These are phyloP conservation scores for Thelonectria olida DNA, from an alignment of 2,329 filamentous ascomycete genomes.

Conservation along the genomic window DNA sequence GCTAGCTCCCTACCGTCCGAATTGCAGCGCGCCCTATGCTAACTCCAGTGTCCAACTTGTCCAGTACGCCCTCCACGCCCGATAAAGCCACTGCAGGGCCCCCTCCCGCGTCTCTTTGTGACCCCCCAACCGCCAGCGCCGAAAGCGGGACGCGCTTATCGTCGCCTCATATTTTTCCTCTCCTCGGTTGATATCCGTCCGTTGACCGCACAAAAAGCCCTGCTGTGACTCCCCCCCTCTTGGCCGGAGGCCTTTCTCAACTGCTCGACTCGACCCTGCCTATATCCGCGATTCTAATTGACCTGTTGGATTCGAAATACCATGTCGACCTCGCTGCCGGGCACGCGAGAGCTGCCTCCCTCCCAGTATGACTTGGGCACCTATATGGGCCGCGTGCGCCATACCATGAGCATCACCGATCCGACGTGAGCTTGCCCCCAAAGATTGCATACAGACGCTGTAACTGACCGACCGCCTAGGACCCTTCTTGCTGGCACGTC, in stretches of 20 bases:
- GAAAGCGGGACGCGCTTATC: constrained; percentile 46
- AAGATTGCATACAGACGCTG: neutral
- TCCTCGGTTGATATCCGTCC: constrained; percentile 22
- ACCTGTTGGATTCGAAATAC: constrained; percentile 15
- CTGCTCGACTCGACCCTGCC: constrained; percentile 6
- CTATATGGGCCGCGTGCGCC: constrained; percentile 93
- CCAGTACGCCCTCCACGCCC: neutral
- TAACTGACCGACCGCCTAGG: constrained; percentile 56
- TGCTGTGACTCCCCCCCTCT: neutral
- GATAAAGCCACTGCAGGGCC: neutral
- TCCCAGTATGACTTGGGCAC: constrained; percentile 93
- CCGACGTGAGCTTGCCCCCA: constrained; percentile 77
- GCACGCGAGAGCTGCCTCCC: constrained; percentile 81
- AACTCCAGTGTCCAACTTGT: too few species aligned
- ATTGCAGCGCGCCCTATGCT: neutral
- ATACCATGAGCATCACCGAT: constrained; percentile 90
- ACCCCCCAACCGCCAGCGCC: constrained; percentile 34
- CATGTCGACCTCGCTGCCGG: constrained; percentile 74
- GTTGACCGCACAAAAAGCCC: constrained; percentile 19
- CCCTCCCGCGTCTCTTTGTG: neutral
- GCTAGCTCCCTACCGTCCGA: neutral
- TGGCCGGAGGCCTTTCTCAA: constrained; percentile 12
- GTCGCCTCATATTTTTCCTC: constrained; percentile 37
- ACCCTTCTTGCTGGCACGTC: constrained; percentile 83
- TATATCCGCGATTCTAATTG: constrained; percentile 17